Evolutionary conservation across 2,329 filamentous ascomycete species (phyloP).

Genomic region (Aspergillus ochraceoroseus): DNA sequence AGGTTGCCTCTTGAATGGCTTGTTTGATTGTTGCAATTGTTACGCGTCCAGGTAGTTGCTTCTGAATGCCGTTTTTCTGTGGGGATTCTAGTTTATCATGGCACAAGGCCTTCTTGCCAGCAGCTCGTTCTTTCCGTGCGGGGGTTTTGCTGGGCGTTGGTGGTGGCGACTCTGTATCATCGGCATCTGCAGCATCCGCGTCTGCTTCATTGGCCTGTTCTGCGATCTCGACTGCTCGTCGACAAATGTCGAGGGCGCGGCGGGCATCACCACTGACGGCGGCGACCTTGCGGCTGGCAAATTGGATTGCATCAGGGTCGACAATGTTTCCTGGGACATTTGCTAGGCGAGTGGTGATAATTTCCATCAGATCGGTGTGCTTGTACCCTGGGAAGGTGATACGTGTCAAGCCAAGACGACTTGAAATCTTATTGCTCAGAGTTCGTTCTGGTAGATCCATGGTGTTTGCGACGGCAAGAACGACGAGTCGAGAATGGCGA

Average conservation of each 20-base stretch:
- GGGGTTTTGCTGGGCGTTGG: slow-evolving; percentile 45
- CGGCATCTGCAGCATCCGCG: slow-evolving; percentile 22
- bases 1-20: slow-evolving; percentile 91
- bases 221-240: slow-evolving; percentile 88
- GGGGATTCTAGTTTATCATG: slow-evolving; percentile 10
- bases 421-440: slow-evolving; percentile 96
- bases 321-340: slow-evolving; percentile 86
- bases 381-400: slow-evolving; percentile 98
- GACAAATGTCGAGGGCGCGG: slow-evolving; percentile 88
- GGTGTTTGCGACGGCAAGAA: slow-evolving; percentile 94
- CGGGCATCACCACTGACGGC: slow-evolving; percentile 92
- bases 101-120: slow-evolving; percentile 20
- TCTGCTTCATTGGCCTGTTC: slow-evolving; percentile 61
- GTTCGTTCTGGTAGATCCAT: slow-evolving; percentile 98
- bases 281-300: slow-evolving; percentile 92
- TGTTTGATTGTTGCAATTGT: slow-evolving; percentile 91
- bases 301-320: slow-evolving; percentile 88
- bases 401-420: slow-evolving; percentile 78
- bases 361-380: slow-evolving; percentile 93
- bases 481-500: slow-evolving; percentile 85
- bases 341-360: slow-evolving; percentile 88
- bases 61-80: slow-evolving; percentile 19
- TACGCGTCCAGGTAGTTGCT: slow-evolving; percentile 53
- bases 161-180: slow-evolving; percentile 36
- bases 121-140: slow-evolving; percentile 27